Evolutionary conservation across 768 basidiomycete genomes (phyloP), one percentile per base, ranked within the genome.

Genomic region (Agrocybe pediades): DNA sequence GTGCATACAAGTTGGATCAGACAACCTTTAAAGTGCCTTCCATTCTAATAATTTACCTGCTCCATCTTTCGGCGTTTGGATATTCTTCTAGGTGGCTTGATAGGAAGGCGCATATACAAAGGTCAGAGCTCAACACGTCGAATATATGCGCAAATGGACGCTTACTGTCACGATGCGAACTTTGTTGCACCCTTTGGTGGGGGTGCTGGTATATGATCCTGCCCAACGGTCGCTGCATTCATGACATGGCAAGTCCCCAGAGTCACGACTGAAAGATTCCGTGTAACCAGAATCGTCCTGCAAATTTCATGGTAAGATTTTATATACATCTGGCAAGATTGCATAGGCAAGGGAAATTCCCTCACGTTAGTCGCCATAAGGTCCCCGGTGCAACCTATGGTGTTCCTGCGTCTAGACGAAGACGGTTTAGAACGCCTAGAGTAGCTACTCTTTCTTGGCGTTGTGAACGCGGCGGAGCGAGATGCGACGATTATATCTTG

Each of bases 151-250:
- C 4, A 11, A 4, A 36, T 5, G 33, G n/a, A 36, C 3, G 24
- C 54, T 51, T 46, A 50, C 54, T 45, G 49, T 39, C n/a, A 29
- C 54, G 6, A 55, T 55, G 30, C 54, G 46, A 9, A 55, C 27
- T 19, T 27, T 53, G 33, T 17, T 41, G 1, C 25, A 17, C 16
- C 39, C 8, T 26, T 19, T 53, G 7, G 51, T 36, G 3, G 9
- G n/a, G 16, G 23, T 40, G 39, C 21, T 33, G 15, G 13, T n/a
- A n/a, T n/a, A n/a, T n/a, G n/a, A n/a, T n/a, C n/a, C n/a, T 11
- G 17, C n/a, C 26, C 30, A 36, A 36, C 4, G 3, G 11, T 36
- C n/a, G 11, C 11, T 36, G 11, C 33, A 36, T 11, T 36, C 33
- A 15, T 36, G 33, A 36, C 13, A 36, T 11, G 33, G n/a, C 13